These are phyloP conservation scores for Mycocalia duriaeana DNA, from an alignment of 1,284 basidiomycete genomes.

Conservation along the genomic window DNA sequence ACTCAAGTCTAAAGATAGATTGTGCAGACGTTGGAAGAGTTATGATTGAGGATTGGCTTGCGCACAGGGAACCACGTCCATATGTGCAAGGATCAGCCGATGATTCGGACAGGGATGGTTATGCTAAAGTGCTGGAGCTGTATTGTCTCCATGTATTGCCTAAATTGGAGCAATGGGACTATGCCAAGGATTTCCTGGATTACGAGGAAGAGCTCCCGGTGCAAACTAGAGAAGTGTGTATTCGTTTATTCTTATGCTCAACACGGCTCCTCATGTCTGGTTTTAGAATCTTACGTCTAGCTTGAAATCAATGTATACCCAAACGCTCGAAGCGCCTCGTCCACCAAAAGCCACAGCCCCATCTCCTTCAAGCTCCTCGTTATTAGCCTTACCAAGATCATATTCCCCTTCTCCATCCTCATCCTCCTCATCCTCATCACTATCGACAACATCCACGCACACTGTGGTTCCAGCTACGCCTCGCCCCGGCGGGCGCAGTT, in stretches of 20 bases:
- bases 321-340: slow-evolving; percentile 25
- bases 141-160: slow-evolving; percentile 72
- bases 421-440: slow-evolving; percentile 49
- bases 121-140: slow-evolving; percentile 68
- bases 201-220: slow-evolving; percentile 63
- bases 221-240: slow-evolving; percentile 47
- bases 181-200: slow-evolving; percentile 65
- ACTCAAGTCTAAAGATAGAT: slow-evolving; percentile 63
- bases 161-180: slow-evolving; percentile 70
- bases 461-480: slow-evolving; percentile 44
- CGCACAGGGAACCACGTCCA: slow-evolving; percentile 36
- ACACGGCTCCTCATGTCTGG: slow-evolving; percentile 10
- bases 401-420: slow-evolving; percentile 46
- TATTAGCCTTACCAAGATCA: no score
- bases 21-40: slow-evolving; percentile 54
- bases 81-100: slow-evolving; percentile 13
- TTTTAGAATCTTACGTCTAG: no score
- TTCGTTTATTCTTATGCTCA: slow-evolving; percentile 9
- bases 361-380: no score
- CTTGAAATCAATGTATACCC: slow-evolving; percentile 34
- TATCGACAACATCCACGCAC: slow-evolving; percentile 54
- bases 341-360: slow-evolving; percentile 9
- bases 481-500: slow-evolving; percentile 16
- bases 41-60: slow-evolving; percentile 75
- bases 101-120: slow-evolving; percentile 43